Conservation (phyloP, 2,329 filamentous ascomycete genomes). For the Emmonsiellopsis sp. region DNA sequence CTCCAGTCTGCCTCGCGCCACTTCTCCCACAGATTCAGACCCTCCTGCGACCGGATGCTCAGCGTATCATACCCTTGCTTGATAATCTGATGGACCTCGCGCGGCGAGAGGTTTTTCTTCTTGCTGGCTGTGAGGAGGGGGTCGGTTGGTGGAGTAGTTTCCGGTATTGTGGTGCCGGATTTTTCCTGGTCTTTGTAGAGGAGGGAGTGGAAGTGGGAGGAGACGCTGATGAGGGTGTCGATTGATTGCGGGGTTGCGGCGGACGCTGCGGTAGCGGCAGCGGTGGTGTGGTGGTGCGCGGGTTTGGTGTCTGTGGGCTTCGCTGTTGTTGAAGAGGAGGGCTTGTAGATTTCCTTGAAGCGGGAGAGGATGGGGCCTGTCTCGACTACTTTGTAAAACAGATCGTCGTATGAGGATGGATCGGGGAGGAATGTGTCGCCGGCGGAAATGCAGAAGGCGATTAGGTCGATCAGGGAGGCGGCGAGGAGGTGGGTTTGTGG, state of each 20-base stretch:
- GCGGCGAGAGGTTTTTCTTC: slow-evolving; percentile 65
- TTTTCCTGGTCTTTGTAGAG: slow-evolving; percentile 49
- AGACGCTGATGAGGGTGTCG: slow-evolving; percentile 70
- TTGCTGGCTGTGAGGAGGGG: slow-evolving; percentile 19
- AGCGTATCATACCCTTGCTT: slow-evolving; percentile 94
- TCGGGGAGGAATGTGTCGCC: slow-evolving; percentile 89
- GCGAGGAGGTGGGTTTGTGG: slow-evolving; percentile 65
- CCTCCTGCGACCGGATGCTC: slow-evolving; percentile 81
- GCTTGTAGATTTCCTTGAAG: slow-evolving; percentile 68
- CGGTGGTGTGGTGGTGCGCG: slow-evolving; percentile 54
- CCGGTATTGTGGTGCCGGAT: slow-evolving; percentile 19
- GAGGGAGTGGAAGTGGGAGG: slow-evolving; percentile 74
- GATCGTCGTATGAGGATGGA: slow-evolving; percentile 80
- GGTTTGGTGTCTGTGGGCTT: slow-evolving; percentile 17
- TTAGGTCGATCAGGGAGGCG: slow-evolving; percentile 67
- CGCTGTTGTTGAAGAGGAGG: slow-evolving; percentile 20
- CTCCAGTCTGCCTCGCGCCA: slow-evolving; percentile 84
- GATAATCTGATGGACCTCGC: slow-evolving; percentile 82
- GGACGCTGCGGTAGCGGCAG: slow-evolving; percentile 64
- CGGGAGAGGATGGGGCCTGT: slow-evolving; percentile 72
- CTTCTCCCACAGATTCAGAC: slow-evolving; percentile 73
- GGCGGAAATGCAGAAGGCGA: slow-evolving; percentile 73
- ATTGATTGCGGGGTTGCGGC: slow-evolving; percentile 44
- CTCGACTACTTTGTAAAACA: slow-evolving; percentile 98
- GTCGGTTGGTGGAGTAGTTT: slow-evolving; percentile 12